These are phyloP conservation scores for Gossypium mustelinum DNA, from an alignment of 345 rosid genomes.

Conservation along the genomic window DNA sequence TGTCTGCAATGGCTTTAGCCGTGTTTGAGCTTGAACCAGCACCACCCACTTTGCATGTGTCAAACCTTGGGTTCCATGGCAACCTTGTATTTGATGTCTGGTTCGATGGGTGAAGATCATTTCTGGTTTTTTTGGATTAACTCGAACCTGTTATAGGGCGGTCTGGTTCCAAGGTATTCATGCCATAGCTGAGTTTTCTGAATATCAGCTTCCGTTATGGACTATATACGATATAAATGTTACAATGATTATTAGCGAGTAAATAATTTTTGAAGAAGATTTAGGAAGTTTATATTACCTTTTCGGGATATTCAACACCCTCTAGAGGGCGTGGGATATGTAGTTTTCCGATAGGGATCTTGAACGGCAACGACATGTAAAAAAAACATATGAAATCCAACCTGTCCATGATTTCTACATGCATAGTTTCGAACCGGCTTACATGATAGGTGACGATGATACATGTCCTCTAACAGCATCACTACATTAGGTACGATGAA, in stretches of 20 bases:
- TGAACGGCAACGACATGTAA: not conserved
- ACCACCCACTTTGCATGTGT: not conserved
- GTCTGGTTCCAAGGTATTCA: slow-evolving; percentile 6
- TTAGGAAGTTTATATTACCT: slow-evolving; percentile 7
- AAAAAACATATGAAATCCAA: not conserved
- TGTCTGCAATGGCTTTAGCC: not conserved
- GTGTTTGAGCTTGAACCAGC: not conserved
- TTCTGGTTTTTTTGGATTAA: not conserved
- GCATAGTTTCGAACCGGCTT: not conserved
- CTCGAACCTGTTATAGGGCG: not conserved
- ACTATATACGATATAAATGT: too few species aligned
- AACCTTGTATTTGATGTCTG: not conserved
- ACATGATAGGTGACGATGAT: not conserved
- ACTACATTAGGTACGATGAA: not conserved
- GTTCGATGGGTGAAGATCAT: not conserved
- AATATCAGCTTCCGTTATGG: too few species aligned
- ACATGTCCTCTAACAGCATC: slow-evolving; percentile 17
- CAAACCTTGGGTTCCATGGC: not conserved
- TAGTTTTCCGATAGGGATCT: not conserved
- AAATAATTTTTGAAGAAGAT: not conserved
- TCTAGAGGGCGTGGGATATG: slow-evolving; percentile 22
- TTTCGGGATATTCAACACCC: slow-evolving; percentile 14
- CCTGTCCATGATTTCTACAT: not conserved
- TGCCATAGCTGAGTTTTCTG: not conserved
- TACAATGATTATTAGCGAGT: too few species aligned